Evolutionary conservation across 1,284 basidiomycete genomes (phyloP), one percentile per base, ranked within the genome.

Genomic region (Laetiporus sulphureus): DNA sequence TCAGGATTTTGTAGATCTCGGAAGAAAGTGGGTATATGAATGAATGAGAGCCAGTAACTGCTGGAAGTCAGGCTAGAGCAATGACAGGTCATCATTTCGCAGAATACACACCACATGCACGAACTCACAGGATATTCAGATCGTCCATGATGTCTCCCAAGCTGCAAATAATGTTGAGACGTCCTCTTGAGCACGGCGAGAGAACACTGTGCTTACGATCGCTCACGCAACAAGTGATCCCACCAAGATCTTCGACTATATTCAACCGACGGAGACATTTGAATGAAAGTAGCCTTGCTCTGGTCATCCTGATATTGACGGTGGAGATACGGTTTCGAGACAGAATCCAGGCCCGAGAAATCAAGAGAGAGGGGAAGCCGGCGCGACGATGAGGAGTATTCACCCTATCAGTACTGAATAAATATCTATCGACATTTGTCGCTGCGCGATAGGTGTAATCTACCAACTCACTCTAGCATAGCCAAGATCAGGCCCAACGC

Each of bases 21-120:
- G 47, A 77, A 57, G 50, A 87, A 73, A 40, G 69, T 65, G 7
- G 67, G 60, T 10, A 75, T 54, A 55, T 83, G 75, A 50, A 86
- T 63, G 59, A 85, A 85, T 2, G 75, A 78, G 22, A 87, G 69
- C 66, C 75, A 75, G 49, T 81, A 74, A 24, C 69, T 70, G 41
- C 67, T 69, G 38, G 70, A 67, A 23, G 60, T 61, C 47, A 76
- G 75, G 24, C 51, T 57, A 41, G 13, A 37, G 1, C 20, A 25
- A 10, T 21, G 27, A 42, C 41, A 32, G 23, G 20, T 37, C 15
- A 22, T 19, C 25, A 46, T 37, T 29, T 6, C 15, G 20, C 30
- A 35, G 34, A 30, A 4, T 37, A 33, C 33, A 15, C 24, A 36
- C 32, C 25, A 37, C 32, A 25, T 43, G 33, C 32, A 24, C 23